A percentile compares a stretch with the other conserved stretches of the same genome.
These are phyloP conservation scores for Lentinula aciculospora DNA, from an alignment of 768 basidiomycete genomes.

Conservation along the genomic window DNA sequence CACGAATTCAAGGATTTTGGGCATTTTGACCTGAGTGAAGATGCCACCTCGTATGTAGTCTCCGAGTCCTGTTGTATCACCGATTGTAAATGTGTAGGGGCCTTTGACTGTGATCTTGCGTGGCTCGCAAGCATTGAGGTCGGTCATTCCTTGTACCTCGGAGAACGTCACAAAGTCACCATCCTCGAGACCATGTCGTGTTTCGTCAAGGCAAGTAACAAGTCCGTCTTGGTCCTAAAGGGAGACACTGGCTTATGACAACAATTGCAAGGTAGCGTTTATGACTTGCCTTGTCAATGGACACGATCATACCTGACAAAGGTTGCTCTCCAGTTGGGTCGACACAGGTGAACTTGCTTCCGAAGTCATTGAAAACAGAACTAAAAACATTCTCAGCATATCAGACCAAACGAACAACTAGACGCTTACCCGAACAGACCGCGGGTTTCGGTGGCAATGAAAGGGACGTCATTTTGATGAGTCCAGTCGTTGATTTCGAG, in stretches of 20 bases:
- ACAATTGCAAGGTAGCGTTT: background rate
- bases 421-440: constrained; percentile 85
- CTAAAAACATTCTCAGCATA: constrained; percentile 30
- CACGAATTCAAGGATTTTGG: constrained; percentile 92
- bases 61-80: constrained; percentile 76
- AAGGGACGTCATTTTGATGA: constrained; percentile 81
- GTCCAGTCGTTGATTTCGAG: constrained; percentile 96
- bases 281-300: constrained; percentile 69
- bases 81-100: constrained; percentile 95
- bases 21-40: constrained; percentile 99
- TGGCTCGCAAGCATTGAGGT: constrained; percentile 87
- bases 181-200: constrained; percentile 96
- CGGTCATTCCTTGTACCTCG: constrained; percentile 93
- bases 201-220: constrained; percentile 95
- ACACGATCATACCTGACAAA: constrained; percentile 91
- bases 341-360: constrained; percentile 88
- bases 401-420: background rate
- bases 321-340: constrained; percentile 98
- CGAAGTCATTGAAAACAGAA: constrained; percentile 95
- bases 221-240: constrained; percentile 78
- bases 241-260: background rate
- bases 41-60: constrained; percentile 86
- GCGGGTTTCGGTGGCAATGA: constrained; percentile 86
- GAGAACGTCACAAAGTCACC: constrained; percentile 96
- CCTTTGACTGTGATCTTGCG: constrained; percentile 92